Evolutionary conservation across 805 yeast species (phyloP).

Genomic region (Candida verbasci): DNA sequence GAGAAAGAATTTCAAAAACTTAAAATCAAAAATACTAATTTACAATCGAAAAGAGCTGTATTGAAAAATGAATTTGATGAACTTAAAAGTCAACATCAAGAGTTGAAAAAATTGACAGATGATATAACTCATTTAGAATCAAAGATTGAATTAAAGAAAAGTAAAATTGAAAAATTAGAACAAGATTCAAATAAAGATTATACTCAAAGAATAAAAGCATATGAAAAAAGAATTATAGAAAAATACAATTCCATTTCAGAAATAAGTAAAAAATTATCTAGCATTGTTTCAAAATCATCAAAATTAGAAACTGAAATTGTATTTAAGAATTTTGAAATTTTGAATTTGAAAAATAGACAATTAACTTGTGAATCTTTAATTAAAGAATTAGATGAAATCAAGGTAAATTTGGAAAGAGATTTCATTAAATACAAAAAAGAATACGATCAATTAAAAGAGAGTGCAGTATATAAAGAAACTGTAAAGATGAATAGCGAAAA

Average conservation of each 20-base stretch:
- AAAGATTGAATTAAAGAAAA: slow-evolving; percentile 20
- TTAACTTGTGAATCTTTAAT: slow-evolving; percentile 19
- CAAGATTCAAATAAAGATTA: slow-evolving; percentile 40
- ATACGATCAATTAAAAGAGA: slow-evolving; percentile 36
- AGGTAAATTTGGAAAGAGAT: slow-evolving; percentile 15
- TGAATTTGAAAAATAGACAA: slow-evolving; percentile 15
- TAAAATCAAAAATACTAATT: slow-evolving; percentile 3
- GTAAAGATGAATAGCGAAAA: slow-evolving; percentile 32
- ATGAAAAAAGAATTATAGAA: slow-evolving; percentile 22
- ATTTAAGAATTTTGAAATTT: slow-evolving; percentile 2
- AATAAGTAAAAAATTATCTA: background rate
- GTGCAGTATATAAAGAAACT: slow-evolving; percentile 36
- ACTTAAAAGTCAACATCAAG: slow-evolving; percentile 11
- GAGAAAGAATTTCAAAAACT: slow-evolving; percentile 9
- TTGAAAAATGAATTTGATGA: slow-evolving; percentile 10
- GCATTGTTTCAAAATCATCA: slow-evolving; percentile 9
- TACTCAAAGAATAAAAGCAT: slow-evolving; percentile 31
- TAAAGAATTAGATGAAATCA: slow-evolving; percentile 22
- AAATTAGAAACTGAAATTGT: background rate
- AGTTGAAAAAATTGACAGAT: slow-evolving; percentile 11
- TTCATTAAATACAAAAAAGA: slow-evolving; percentile 31
- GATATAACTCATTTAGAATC: slow-evolving; percentile 16
- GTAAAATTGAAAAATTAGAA: slow-evolving; percentile 27
- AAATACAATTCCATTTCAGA: slow-evolving; percentile 13
- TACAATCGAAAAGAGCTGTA: slow-evolving; percentile 5